Evolutionary conservation across 371 early-diverging fungal genomes (phyloP), one percentile per base, ranked within the genome.

Genomic region (Choanephora cucurbitarum): DNA sequence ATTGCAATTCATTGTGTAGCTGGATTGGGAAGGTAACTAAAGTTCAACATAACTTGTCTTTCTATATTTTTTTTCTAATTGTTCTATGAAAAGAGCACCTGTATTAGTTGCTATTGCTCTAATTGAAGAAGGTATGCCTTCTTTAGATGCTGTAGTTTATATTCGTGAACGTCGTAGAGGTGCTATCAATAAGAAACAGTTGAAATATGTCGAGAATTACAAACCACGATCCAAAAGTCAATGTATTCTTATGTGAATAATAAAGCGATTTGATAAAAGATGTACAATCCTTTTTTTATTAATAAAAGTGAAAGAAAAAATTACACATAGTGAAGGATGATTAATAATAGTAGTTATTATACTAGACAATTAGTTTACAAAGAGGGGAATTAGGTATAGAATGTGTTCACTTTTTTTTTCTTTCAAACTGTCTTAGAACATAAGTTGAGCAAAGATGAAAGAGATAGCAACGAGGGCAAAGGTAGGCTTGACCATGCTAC

Each of bases 1-100:
- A 89, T 93, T 58, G 93, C 91, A 0, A 89, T 87, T 17, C 94
- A 93, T 67, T 93, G 94, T 64, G 93, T 93, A 10, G 92, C 94
- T 24, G 94, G 94, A 19, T 73, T 93, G 39, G 93, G 93, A 51
- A 70, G 88, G 88, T 84, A 60, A 40, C 28, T 28, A 28, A 28
- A n/a, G n/a, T 28, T 28, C 28, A 28, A 7, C 7, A 28, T 28
- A 5, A 7, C 28, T 28, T 28, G 7, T 7, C 28, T 28, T 28
- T 28, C 7, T 28, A n/a, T 28, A 28, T 28, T 28, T 28, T 28
- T 3, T 28, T 28, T 28, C 28, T n/a, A n/a, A n/a, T n/a, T n/a
- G n/a, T n/a, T n/a, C n/a, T n/a, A n/a, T n/a, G n/a, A 37, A 46
- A 40, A 82, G 89, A 43, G 89, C 90, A 0, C 90, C 89, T 31